Base-by-base conservation (phyloP, 169 alveolate species). In the Plasmodium inui region DNA sequence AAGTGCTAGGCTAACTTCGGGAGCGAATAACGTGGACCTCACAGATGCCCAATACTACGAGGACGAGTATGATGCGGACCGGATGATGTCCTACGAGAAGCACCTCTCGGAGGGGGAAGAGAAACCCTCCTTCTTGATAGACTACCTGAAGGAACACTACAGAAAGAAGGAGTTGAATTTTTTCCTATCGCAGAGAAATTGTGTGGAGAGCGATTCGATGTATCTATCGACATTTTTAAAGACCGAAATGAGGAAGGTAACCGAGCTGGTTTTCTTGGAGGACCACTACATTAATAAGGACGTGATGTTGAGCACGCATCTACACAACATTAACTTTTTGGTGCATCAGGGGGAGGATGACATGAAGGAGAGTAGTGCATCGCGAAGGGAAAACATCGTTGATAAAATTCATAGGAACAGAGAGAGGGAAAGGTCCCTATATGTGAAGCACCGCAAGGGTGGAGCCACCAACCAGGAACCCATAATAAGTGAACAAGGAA, bases 271-370 rank as follows among this genome's bases (percentile, higher is more conserved):
- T 39, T 82, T 91, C 53, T 28, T 91, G 28, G 92, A 82, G 2
- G 85, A 91, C 9, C 92, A 91, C 37, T 91, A 91, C 84, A 91
- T 91, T 81, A 91, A 82, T 71, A 80, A 91, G 73, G 95, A 91
- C 78, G 61, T 91, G 22, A 91, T 91, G 95, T 78, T 91, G 3
- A 91, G 95, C 61, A 91, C 95, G 6, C 88, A 82, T 72, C 39
- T 72, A n/a, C 95, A 91, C 72, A 91, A 82, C 46, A 17, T 34
- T 34, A 19, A 71, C 37, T 71, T 81, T 91, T 12, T 74, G 14
- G 73, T 41, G 50, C 61, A 84, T 4, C 26, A 72, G 6, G n/a
- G 17, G 14, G 26, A 55, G 61, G 37, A 32, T 22, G 83, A 32
- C 9, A 19, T 6, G 28, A 1, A 5, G 39, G 67, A 70, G 3